Conservation (phyloP, 148 eudicot species). For the Silene uniflora region DNA sequence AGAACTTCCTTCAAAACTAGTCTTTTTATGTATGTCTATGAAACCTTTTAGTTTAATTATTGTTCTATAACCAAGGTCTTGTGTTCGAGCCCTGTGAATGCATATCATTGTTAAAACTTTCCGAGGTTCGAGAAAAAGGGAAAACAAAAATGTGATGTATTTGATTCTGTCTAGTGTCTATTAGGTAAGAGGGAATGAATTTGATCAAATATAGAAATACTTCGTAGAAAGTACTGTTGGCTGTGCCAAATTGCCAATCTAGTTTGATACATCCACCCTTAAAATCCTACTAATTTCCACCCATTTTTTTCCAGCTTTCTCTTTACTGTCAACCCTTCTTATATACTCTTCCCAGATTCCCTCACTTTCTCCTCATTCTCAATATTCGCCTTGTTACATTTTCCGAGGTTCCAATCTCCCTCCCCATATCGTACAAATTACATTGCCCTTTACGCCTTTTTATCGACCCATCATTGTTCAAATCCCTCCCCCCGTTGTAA, state of each 20-base stretch:
- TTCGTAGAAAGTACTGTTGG: neutral
- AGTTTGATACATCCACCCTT: neutral
- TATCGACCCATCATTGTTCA: too few species aligned
- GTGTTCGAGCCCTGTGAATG: too few species aligned
- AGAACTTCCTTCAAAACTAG: too few species aligned
- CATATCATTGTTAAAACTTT: too few species aligned
- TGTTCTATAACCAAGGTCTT: too few species aligned
- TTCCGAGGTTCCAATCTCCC: neutral
- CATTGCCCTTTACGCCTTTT: too few species aligned
- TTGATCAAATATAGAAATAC: neutral
- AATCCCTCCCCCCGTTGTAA: too few species aligned
- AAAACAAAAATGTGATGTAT: neutral
- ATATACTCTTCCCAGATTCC: neutral
- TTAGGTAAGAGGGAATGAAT: neutral
- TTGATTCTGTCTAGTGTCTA: neutral
- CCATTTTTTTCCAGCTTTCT: neutral
- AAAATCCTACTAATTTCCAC: neutral
- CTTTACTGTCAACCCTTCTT: neutral
- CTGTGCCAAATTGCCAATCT: neutral
- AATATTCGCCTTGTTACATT: neutral
- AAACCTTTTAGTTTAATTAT: too few species aligned
- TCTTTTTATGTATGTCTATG: too few species aligned
- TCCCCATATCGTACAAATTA: neutral
- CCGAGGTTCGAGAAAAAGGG: neutral
- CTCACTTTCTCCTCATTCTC: neutral